Percentiles rank a stretch among this genome's conserved stretches.
Conservation (phyloP, 352 stramenopile genomes). For the Ochromonadaceae sp. region DNA sequence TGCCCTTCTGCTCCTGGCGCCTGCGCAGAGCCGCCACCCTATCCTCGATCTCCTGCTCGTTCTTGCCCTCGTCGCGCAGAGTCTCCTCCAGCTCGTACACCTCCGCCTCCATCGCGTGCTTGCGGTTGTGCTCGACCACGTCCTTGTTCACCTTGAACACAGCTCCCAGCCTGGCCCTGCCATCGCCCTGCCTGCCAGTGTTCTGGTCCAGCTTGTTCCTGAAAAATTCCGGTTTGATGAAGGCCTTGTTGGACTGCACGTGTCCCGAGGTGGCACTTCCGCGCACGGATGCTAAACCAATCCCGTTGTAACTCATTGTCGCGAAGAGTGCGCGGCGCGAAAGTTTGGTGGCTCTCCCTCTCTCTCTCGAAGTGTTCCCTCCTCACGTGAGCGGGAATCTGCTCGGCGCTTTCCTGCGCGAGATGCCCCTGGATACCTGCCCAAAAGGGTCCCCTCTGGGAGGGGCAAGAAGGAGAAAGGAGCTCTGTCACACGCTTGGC, state of each 20-base stretch:
- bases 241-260: conserved; percentile 2
- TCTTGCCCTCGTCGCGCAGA: background rate
- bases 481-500: too few species aligned
- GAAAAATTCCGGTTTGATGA: conserved; percentile 18
- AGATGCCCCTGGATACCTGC: too few species aligned
- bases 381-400: too few species aligned
- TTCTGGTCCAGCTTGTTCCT: conserved; percentile 5
- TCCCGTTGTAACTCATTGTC: conserved; percentile 21
- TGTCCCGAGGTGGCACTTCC: conserved; percentile 12
- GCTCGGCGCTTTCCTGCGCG: too few species aligned
- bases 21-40: background rate
- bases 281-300: conserved; percentile 6
- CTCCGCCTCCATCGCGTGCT: conserved; percentile 6
- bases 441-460: too few species aligned
- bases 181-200: background rate
- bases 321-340: too few species aligned
- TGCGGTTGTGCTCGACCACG: conserved; percentile 12
- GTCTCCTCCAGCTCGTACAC: background rate
- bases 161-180: background rate
- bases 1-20: too few species aligned
- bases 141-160: background rate
- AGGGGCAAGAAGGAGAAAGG: too few species aligned
- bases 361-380: too few species aligned
- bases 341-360: too few species aligned
- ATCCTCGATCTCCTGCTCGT: background rate